Conservation (phyloP, 2,329 filamentous ascomycete genomes). For the Fusarium nygamai region DNA sequence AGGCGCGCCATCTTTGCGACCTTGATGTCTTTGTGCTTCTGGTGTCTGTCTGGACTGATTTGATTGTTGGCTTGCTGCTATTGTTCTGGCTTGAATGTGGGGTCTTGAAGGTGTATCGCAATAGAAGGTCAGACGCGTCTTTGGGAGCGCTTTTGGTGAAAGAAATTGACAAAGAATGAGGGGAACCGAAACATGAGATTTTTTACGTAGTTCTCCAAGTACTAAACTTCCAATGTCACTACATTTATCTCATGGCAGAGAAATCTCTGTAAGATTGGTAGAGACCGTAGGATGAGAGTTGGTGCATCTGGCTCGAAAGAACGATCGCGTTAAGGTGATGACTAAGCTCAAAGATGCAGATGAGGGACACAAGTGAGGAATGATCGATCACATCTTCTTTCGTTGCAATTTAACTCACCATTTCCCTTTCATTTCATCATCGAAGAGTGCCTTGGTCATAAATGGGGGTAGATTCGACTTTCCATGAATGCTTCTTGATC, state of each 20-base stretch:
- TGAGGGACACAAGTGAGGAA: not conserved
- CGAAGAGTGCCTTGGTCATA: not conserved
- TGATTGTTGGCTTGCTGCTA: not conserved
- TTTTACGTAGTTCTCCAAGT: not conserved
- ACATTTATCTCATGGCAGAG: not conserved
- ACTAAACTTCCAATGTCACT: not conserved
- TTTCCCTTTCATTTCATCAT: not conserved
- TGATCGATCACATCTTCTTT: not conserved
- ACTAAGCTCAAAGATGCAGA: not conserved
- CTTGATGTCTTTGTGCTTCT: not conserved
- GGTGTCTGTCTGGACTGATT: not conserved
- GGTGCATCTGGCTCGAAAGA: not conserved
- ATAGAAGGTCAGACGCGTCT: not conserved
- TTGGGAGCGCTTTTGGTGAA: not conserved
- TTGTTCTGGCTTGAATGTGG: not conserved
- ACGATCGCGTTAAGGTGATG: not conserved
- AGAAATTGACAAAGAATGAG: not conserved
- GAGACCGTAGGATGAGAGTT: not conserved
- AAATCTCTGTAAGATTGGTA: not conserved
- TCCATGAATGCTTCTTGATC: not conserved
- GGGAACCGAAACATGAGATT: not conserved
- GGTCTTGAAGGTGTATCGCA: not conserved
- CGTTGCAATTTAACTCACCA: not conserved
- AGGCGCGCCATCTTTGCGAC: conserved; percentile 33
- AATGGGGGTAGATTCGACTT: not conserved